Evolutionary conservation across 768 basidiomycete genomes (phyloP).

Genomic region (Leccinum subgranulosum): DNA sequence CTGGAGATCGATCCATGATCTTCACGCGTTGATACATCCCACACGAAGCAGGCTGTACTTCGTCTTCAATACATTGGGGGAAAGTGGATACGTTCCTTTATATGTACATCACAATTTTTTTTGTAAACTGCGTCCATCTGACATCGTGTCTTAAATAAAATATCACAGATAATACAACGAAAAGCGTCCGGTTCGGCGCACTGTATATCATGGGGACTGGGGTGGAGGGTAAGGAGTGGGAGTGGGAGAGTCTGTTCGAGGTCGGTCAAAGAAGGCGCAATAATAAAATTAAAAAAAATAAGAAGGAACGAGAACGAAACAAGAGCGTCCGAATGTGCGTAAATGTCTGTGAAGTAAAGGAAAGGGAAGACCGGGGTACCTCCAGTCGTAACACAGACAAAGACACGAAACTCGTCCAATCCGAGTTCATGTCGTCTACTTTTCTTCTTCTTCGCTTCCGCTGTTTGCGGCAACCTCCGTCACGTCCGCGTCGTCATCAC

Average conservation of each 20-base stretch:
- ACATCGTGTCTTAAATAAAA: slow-evolving; percentile 13
- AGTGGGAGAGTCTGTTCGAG: neutral
- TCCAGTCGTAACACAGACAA: neutral
- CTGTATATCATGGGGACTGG: neutral
- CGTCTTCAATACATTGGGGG: neutral
- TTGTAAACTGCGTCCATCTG: neutral
- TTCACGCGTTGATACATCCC: neutral
- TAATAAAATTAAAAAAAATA: neutral
- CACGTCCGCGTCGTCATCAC: neutral
- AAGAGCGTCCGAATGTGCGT: neutral
- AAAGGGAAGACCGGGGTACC: neutral
- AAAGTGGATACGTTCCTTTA: neutral
- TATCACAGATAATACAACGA: neutral
- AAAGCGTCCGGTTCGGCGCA: neutral
- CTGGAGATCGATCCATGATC: neutral
- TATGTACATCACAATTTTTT: neutral
- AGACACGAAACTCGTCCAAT: neutral
- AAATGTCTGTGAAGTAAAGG: neutral
- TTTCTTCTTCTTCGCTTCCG: neutral
- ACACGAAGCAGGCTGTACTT: neutral
- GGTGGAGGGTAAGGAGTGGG: neutral
- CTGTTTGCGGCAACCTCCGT: neutral
- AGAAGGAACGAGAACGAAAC: neutral
- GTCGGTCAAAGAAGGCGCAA: neutral
- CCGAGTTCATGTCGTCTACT: slow-evolving; percentile 22